phyloP scores from a whole-genome alignment of 805 yeast genomes.

The Saturnispora serradocipensis region DNA sequence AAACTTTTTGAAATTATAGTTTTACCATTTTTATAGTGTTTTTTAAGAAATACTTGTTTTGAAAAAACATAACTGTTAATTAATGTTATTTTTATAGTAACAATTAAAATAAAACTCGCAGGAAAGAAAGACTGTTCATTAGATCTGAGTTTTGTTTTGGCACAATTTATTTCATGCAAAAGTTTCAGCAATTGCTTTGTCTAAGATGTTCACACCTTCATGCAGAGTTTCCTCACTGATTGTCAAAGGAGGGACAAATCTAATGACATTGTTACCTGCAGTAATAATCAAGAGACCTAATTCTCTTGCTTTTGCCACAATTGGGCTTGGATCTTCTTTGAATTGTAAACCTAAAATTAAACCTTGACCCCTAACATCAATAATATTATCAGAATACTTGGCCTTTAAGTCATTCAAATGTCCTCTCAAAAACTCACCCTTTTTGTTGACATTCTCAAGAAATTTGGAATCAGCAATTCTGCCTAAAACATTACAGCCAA shows the following conservation, averaged over 20 bases:
- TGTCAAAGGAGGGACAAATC: conserved; percentile 89
- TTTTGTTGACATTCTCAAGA: conserved; percentile 47
- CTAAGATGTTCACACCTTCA: conserved; percentile 66
- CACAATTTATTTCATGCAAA: not conserved
- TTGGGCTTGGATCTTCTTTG: conserved; percentile 46
- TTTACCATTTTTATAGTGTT: no score
- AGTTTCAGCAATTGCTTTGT: conserved; percentile 37
- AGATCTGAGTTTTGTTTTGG: not conserved
- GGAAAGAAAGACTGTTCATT: not conserved
- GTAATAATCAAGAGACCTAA: conserved; percentile 78
- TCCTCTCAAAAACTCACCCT: conserved; percentile 47
- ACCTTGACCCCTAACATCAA: conserved; percentile 80
- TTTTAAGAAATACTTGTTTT: no score
- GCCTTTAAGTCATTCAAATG: conserved; percentile 42
- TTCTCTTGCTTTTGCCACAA: conserved; percentile 66
- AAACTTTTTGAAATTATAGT: not conserved
- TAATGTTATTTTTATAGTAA: not conserved
- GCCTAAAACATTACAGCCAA: conserved; percentile 69
- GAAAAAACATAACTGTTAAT: no score
- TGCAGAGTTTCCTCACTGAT: conserved; percentile 60
- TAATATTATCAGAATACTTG: conserved; percentile 51
- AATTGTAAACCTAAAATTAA: conserved; percentile 80
- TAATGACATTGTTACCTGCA: conserved; percentile 84
- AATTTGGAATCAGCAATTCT: conserved; percentile 55
- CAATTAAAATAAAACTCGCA: not conserved